Evolutionary conservation across 2,329 filamentous ascomycete genomes (phyloP).

Genomic region (Penicillium griseofulvum): DNA sequence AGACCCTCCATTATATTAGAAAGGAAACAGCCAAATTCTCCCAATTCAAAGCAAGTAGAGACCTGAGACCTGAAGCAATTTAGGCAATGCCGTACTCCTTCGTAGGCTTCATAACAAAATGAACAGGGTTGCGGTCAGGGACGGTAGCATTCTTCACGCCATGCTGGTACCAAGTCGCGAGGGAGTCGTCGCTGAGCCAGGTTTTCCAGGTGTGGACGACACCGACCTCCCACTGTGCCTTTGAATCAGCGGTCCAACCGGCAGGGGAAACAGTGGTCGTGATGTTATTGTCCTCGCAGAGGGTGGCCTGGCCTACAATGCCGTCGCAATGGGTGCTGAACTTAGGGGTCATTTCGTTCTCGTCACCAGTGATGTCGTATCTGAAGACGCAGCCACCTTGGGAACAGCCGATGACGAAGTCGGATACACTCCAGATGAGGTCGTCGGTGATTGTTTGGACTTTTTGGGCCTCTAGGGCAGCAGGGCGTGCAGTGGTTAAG

Average conservation of each 20-base stretch:
- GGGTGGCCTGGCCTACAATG: conserved; percentile 19
- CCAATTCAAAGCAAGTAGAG: background rate
- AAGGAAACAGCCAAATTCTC: background rate
- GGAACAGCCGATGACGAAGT: conserved; percentile 34
- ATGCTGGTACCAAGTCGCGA: conserved; percentile 10
- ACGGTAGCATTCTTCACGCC: conserved; percentile 9
- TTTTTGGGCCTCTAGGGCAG: conserved; percentile 12
- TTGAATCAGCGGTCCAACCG: background rate
- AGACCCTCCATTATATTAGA: conserved; percentile 1
- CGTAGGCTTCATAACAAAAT: conserved; percentile 7
- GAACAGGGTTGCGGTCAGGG: background rate
- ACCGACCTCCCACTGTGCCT: conserved; percentile 28
- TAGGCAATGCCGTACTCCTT: conserved; percentile 8
- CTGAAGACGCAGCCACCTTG: conserved; percentile 33
- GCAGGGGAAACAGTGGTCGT: conserved; percentile 20
- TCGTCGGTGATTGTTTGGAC: conserved; percentile 10
- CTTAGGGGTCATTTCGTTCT: conserved; percentile 29
- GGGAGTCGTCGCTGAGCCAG: conserved; percentile 4
- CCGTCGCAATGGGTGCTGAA: conserved; percentile 38
- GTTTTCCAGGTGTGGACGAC: conserved; percentile 29
- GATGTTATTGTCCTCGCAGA: conserved; percentile 29
- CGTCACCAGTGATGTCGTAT: conserved; percentile 31
- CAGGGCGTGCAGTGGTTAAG: conserved; percentile 20
- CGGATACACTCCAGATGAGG: conserved; percentile 32
- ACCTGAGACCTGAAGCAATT: too few species aligned